Base-by-base conservation (phyloP, 83 land plant species). In the Larix sibirica region DNA sequence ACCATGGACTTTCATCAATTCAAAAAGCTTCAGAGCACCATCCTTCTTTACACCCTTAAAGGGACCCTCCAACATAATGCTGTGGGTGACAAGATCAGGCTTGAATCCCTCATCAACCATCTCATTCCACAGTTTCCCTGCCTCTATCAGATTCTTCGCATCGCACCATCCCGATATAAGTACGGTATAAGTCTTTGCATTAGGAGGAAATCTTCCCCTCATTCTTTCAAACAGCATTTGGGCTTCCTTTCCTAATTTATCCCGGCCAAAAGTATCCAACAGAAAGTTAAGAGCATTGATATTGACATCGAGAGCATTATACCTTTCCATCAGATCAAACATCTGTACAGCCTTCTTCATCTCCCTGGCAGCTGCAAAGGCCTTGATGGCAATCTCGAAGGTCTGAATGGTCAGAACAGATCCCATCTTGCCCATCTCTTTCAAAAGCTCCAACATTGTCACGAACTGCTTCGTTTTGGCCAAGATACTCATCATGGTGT, bases 191-290 rank as follows among this genome's bases (percentile, higher is more conserved):
- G 95, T 93, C 59, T 54, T 59, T 33, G 88, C 33, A 87, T 93
- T 74, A 0, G 91, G 92, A 12, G 81, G 62, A 61, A 89, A 87
- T 60, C 79, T 83, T 47, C 81, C 83, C 60, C 80, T 81, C 84
- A 90, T 76, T 84, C 81, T 90, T 71, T 84, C 90, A 80, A 90
- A 93, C 80, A 93, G 73, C 21, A 60, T 13, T 31, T 87, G 85
- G 1, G 95, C 95, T 84, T 93, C 93, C 81, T 89, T 89, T n/a
- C 40, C 90, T 81, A 93, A 90, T 83, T 93, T 93, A 0, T 58
- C 91, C 74, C 86, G 81, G 6, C 91, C 90, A 58, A 93, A 80
- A 20, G 62, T 73, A 84, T 87, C 88, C 20, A 93, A 82, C 71
- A 93, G 83, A 14, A 31, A 74, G 38, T 93, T 93, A 7, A 90